phyloP scores from a whole-genome alignment of 225 moss, liverwort and hornwort genomes.

The Physcomitrellopsis africana region DNA sequence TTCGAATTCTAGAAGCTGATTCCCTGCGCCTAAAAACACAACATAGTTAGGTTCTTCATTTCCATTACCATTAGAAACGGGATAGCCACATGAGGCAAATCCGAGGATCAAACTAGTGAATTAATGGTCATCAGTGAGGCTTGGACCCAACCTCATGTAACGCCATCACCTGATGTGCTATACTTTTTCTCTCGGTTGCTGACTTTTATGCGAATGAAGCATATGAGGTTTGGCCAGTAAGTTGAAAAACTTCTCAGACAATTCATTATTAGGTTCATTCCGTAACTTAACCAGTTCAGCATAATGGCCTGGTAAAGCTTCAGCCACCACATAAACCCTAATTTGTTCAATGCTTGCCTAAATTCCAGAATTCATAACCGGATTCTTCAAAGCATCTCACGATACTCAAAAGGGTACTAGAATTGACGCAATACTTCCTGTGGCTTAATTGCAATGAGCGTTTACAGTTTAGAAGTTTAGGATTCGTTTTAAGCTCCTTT shows the following conservation, averaged over 20 bases:
- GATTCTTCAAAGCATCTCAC: neutral
- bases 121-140: neutral
- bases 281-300: neutral
- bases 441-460: neutral
- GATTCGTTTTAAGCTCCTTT: neutral
- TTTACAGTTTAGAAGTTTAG: neutral
- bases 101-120: neutral
- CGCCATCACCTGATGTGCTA: neutral
- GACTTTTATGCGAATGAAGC: neutral
- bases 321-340: constrained; percentile 24
- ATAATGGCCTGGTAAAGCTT: neutral
- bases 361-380: neutral
- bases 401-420: neutral
- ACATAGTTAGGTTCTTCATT: neutral
- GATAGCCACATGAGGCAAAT: neutral
- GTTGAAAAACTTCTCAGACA: neutral
- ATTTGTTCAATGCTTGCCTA: neutral
- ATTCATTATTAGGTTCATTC: neutral
- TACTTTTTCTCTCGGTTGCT: neutral
- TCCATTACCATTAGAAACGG: neutral
- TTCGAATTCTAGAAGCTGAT: constrained; percentile 63
- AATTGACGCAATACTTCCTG: neutral
- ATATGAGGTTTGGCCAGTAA: neutral
- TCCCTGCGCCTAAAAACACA: constrained; percentile 36
- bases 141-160: neutral